phyloP scores from a whole-genome alignment of 768 basidiomycete genomes.

The Cystobasidium ongulense region DNA sequence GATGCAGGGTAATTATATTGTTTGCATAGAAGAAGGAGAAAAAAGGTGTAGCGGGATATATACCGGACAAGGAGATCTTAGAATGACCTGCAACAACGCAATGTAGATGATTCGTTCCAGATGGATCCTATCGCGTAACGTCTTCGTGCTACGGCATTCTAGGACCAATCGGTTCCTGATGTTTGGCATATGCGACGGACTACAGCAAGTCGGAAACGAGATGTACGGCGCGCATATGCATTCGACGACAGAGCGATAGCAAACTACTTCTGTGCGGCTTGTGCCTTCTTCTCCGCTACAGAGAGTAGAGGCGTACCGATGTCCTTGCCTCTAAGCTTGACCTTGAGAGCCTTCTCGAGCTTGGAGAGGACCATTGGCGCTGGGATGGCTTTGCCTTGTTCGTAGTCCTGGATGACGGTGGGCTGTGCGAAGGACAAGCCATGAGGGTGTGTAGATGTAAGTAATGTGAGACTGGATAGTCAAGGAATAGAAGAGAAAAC shows the following conservation, averaged over 20 bases:
- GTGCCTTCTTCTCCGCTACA: constrained; percentile 21
- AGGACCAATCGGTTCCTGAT: no score
- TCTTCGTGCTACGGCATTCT: no score
- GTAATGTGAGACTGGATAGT: background rate
- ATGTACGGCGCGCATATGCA: background rate
- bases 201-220: no score
- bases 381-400: constrained; percentile 13
- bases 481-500: background rate
- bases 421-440: background rate
- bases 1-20: background rate
- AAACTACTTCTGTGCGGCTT: constrained; percentile 8
- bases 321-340: constrained; percentile 20
- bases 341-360: constrained; percentile 25
- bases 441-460: background rate
- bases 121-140: no score
- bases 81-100: no score
- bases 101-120: no score
- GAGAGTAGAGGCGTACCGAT: constrained; percentile 1
- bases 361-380: constrained; percentile 12
- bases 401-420: constrained; percentile 31
- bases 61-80: no score
- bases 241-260: background rate
- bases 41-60: no score
- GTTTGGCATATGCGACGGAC: no score
- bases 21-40: background rate